Conservation (phyloP, 1,139 yeast genomes). For the Suhomyces atakaporum region DNA sequence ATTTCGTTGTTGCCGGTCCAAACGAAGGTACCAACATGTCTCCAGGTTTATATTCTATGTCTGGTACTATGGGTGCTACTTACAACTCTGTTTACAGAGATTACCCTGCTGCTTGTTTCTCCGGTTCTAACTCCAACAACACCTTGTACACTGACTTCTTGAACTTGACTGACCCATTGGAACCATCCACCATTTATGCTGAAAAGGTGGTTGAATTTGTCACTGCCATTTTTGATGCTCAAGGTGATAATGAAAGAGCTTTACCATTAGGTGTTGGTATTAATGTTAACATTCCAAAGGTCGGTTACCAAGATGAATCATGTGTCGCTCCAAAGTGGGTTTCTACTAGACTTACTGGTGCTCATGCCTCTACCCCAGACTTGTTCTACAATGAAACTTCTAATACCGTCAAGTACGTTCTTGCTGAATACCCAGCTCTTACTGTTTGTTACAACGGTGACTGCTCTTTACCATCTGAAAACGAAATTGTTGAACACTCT, state of each 20-base stretch:
- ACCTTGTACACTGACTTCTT: conserved; percentile 43
- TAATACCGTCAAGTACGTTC: conserved; percentile 25
- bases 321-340: conserved; percentile 44
- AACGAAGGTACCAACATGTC: conserved; percentile 49
- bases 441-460: conserved; percentile 35
- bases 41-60: conserved; percentile 42
- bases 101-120: conserved; percentile 46
- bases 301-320: conserved; percentile 32
- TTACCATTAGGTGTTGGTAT: conserved; percentile 49
- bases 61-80: conserved; percentile 51
- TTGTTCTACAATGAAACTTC: conserved; percentile 34
- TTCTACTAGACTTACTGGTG: conserved; percentile 43
- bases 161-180: conserved; percentile 32
- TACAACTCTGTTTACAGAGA: conserved; percentile 46
- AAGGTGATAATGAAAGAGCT: conserved; percentile 31
- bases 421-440: conserved; percentile 21
- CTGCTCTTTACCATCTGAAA: conserved; percentile 41
- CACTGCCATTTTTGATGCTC: conserved; percentile 34
- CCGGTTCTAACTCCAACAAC: conserved; percentile 47
- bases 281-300: conserved; percentile 51
- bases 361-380: conserved; percentile 31
- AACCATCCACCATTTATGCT: conserved; percentile 46
- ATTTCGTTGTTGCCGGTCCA: conserved; percentile 50
- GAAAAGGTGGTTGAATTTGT: conserved; percentile 40
- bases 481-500: conserved; percentile 21